A percentile compares a stretch with the other conserved stretches of the same genome.
Evolutionary conservation across 257 asterid genomes (phyloP).

Genomic region (Haberlea rhodopensis): DNA sequence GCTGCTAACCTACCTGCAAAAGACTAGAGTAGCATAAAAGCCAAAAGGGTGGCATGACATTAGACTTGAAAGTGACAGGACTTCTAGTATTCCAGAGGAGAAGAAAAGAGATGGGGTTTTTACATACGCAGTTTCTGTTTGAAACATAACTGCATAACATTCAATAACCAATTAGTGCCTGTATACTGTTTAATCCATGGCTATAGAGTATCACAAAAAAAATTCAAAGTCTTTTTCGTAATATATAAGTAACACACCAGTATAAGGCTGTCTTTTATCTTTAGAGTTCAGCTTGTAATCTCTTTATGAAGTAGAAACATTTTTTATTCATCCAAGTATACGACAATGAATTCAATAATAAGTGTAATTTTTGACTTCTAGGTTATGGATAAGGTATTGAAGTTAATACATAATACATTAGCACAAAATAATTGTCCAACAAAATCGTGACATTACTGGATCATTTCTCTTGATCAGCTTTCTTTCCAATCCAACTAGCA

Average conservation of each 20-base stretch:
- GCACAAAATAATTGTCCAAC: constrained; percentile 20
- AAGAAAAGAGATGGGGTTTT: neutral
- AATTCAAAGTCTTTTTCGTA: neutral
- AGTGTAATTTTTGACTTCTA: neutral
- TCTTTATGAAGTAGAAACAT: neutral
- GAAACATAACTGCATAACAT: neutral
- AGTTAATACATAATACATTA: constrained; percentile 15
- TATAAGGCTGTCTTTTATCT: neutral
- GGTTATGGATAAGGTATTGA: neutral
- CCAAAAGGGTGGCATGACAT: neutral
- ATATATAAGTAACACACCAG: neutral
- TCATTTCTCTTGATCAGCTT: constrained; percentile 61
- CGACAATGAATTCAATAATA: neutral
- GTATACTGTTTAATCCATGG: neutral
- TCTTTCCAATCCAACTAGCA: constrained; percentile 91
- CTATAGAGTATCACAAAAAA: neutral
- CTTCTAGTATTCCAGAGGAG: neutral
- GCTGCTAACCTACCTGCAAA: too few relatives aligned
- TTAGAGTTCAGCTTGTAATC: neutral
- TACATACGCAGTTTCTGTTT: neutral
- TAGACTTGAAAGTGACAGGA: neutral
- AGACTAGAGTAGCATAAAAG: neutral
- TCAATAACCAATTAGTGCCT: neutral
- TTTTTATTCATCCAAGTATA: too few relatives aligned
- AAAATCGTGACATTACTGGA: constrained; percentile 18